These are phyloP conservation scores for Aspergillus sparsus DNA, from an alignment of 495 filamentous ascomycete genomes.

Conservation along the genomic window DNA sequence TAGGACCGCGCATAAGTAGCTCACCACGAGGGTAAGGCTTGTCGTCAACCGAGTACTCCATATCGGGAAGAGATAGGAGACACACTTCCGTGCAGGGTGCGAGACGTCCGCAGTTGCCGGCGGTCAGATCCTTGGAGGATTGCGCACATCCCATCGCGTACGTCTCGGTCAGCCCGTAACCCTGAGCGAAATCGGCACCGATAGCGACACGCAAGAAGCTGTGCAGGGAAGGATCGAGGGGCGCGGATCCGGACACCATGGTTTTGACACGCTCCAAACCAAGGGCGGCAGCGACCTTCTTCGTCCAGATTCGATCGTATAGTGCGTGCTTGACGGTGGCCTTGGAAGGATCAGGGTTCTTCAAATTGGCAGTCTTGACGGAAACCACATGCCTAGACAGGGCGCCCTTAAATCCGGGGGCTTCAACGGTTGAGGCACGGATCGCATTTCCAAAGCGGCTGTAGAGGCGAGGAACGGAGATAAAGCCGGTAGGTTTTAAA, in stretches of 20 bases:
- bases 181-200: slow-evolving; percentile 78
- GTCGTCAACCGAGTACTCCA: slow-evolving; percentile 90
- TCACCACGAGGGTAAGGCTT: slow-evolving; percentile 93
- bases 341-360: slow-evolving; percentile 63
- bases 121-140: slow-evolving; percentile 63
- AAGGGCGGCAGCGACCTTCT: slow-evolving; percentile 77
- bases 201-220: slow-evolving; percentile 85
- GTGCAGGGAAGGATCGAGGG: slow-evolving; percentile 83
- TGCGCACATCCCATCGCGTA: slow-evolving; percentile 79
- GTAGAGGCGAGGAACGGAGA: slow-evolving; percentile 88
- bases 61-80: slow-evolving; percentile 85
- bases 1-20: slow-evolving; percentile 76
- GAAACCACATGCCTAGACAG: slow-evolving; percentile 77
- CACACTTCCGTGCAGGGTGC: slow-evolving; percentile 70
- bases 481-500: slow-evolving; percentile 78
- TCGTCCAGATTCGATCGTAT: slow-evolving; percentile 92
- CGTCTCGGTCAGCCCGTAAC: slow-evolving; percentile 94
- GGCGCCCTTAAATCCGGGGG: slow-evolving; percentile 77
- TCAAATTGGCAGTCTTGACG: slow-evolving; percentile 77
- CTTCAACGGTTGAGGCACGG: slow-evolving; percentile 72
- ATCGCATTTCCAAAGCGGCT: slow-evolving; percentile 87
- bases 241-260: slow-evolving; percentile 89
- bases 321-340: slow-evolving; percentile 80
- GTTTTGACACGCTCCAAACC: slow-evolving; percentile 71
- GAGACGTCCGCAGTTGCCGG: slow-evolving; percentile 81